Percentiles rank a stretch among this genome's conserved stretches.
Evolutionary conservation across 2,329 filamentous ascomycete species (phyloP).

Genomic region (Colletotrichum endophyticum): DNA sequence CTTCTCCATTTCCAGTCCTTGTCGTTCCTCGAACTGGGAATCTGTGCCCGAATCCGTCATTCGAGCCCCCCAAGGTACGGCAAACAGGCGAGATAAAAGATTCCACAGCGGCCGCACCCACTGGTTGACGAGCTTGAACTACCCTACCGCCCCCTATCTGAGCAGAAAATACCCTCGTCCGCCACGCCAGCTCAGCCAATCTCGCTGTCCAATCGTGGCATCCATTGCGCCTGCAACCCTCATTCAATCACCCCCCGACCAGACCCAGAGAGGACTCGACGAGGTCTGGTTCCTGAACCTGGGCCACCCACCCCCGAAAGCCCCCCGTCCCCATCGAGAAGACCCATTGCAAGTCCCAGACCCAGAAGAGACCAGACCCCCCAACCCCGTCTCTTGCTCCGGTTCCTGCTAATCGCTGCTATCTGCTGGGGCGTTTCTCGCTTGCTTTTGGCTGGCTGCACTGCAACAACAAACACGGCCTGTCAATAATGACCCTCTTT

Average conservation of each 20-base stretch:
- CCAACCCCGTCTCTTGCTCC: slow-evolving; percentile 8
- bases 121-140: not conserved
- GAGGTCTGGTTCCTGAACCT: slow-evolving; percentile 3
- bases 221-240: slow-evolving; percentile 21
- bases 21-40: slow-evolving; percentile 8
- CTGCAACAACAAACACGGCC: slow-evolving; percentile 15
- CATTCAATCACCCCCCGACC: slow-evolving; percentile 17
- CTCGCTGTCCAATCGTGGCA: slow-evolving; percentile 20
- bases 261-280: slow-evolving; percentile 14
- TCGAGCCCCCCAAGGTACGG: not conserved
- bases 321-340: not conserved
- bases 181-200: slow-evolving; percentile 20
- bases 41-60: slow-evolving; percentile 15
- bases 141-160: slow-evolving; percentile 16
- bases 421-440: slow-evolving; percentile 9
- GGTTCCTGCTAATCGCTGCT: slow-evolving; percentile 10
- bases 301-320: not conserved
- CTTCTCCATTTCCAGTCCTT: slow-evolving; percentile 11
- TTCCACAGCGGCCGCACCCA: slow-evolving; percentile 2
- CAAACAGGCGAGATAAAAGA: slow-evolving; percentile 18
- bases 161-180: slow-evolving; percentile 17
- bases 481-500: slow-evolving; percentile 24
- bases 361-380: not conserved
- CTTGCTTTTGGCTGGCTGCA: not conserved
- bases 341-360: not conserved